Conservation (phyloP, 2,329 filamentous ascomycete genomes). For the Tolypocladium endophyticum region DNA sequence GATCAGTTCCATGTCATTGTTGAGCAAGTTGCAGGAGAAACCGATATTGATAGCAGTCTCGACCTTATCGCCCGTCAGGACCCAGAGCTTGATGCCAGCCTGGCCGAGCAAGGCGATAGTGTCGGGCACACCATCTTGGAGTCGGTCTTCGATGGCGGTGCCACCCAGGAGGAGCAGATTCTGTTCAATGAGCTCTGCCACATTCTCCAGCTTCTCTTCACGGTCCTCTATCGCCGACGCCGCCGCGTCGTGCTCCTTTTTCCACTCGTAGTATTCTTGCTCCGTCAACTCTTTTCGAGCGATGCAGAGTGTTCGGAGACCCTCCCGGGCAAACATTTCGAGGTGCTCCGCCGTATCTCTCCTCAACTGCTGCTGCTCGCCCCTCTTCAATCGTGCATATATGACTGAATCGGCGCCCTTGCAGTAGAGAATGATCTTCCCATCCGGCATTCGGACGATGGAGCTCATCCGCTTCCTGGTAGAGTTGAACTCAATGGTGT, state of each 20-base stretch:
- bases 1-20: conserved; percentile 96
- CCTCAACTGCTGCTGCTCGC: conserved; percentile 77
- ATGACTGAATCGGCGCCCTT: conserved; percentile 98
- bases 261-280: conserved; percentile 77
- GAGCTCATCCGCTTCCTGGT: conserved; percentile 96
- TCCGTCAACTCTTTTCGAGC: conserved; percentile 73
- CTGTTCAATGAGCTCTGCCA: conserved; percentile 84
- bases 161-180: conserved; percentile 82
- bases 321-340: conserved; percentile 94
- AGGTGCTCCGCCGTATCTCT: conserved; percentile 82
- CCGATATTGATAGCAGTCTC: conserved; percentile 99
- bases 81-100: conserved; percentile 97
- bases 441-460: conserved; percentile 89
- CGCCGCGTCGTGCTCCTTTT: conserved; percentile 75
- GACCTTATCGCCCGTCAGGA: conserved; percentile 95
- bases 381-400: conserved; percentile 77
- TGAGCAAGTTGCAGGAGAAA: conserved; percentile 94
- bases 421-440: conserved; percentile 82
- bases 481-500: conserved; percentile 96
- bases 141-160: conserved; percentile 91
- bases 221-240: conserved; percentile 74
- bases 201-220: conserved; percentile 85
- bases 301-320: conserved; percentile 87
- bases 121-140: conserved; percentile 94
- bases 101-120: conserved; percentile 84